Percentiles rank a stretch among this genome's conserved stretches.
Conservation (phyloP, 2,329 filamentous ascomycete genomes). For the Curvularia spicifera region DNA sequence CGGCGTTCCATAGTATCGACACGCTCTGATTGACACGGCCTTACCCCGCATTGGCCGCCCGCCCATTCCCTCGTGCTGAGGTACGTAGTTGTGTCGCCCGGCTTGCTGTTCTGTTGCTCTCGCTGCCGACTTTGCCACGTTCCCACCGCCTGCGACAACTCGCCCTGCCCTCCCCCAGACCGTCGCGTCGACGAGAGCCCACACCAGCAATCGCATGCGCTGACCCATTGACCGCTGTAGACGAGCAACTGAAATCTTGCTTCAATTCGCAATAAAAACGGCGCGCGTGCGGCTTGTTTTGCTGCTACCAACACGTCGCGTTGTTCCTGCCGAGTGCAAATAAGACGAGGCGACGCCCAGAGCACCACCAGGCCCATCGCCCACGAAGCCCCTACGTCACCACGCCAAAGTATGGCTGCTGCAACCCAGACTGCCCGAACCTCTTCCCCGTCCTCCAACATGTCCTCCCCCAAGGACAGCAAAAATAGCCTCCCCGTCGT, state of each 20-base stretch:
- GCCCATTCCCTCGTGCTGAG: conserved; percentile 27
- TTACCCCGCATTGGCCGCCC: conserved; percentile 39
- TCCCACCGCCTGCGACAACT: conserved; percentile 24
- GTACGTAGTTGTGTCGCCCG: conserved; percentile 35
- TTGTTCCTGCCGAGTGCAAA: conserved; percentile 28
- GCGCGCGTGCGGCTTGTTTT: conserved; percentile 22
- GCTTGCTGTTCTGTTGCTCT: conserved; percentile 26
- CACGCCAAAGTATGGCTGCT: conserved; percentile 44
- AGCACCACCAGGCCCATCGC: conserved; percentile 39
- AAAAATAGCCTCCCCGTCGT: conserved; percentile 43
- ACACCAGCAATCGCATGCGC: conserved; percentile 20
- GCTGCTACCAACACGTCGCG: conserved; percentile 27
- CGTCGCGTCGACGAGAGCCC: conserved; percentile 20
- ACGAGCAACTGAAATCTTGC: background rate
- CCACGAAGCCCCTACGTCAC: conserved; percentile 45
- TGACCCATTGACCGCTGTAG: conserved; percentile 11
- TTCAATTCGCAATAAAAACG: conserved; percentile 4
- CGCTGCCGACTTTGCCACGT: conserved; percentile 32
- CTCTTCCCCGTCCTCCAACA: conserved; percentile 47
- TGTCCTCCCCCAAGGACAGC: conserved; percentile 49
- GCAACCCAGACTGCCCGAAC: conserved; percentile 44
- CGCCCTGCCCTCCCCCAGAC: conserved; percentile 17
- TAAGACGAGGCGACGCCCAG: conserved; percentile 21
- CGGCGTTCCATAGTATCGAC: conserved; percentile 24
- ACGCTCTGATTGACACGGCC: conserved; percentile 21